A percentile compares a stretch with the other conserved stretches of the same genome.
phyloP scores from a whole-genome alignment of 768 basidiomycete species.

The Phanerochaete sordida region DNA sequence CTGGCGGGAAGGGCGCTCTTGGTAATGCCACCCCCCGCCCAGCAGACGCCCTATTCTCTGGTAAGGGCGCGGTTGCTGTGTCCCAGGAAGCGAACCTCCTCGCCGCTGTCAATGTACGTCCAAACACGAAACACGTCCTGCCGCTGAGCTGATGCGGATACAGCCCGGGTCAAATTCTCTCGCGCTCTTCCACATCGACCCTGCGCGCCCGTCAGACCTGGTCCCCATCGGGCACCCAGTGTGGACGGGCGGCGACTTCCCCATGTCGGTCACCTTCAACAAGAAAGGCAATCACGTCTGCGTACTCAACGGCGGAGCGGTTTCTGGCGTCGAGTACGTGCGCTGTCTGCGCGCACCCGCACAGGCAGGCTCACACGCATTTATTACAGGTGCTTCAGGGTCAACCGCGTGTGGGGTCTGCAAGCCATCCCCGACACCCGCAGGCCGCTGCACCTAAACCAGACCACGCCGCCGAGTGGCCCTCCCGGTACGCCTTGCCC shows the following conservation, averaged over 20 bases:
- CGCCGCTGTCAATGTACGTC: no score
- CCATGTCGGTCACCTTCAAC: constrained; percentile 39
- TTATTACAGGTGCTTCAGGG: constrained; percentile 37
- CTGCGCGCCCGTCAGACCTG: constrained; percentile 38
- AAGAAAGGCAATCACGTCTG: constrained; percentile 28
- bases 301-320: constrained; percentile 33
- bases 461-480: constrained; percentile 48
- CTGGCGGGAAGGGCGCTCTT: no score
- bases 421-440: constrained; percentile 36
- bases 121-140: no score
- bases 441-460: constrained; percentile 42
- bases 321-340: constrained; percentile 33
- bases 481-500: constrained; percentile 26
- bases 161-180: constrained; percentile 46
- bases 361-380: background rate
- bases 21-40: no score
- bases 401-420: constrained; percentile 25
- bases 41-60: no score
- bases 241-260: constrained; percentile 46
- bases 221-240: constrained; percentile 41
- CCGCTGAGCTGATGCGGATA: background rate
- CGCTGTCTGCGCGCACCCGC: background rate
- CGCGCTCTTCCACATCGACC: constrained; percentile 37
- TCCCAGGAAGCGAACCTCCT: no score
- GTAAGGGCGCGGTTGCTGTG: no score